Percentiles rank a stretch among this genome's conserved stretches.
Evolutionary conservation across 2,329 filamentous ascomycete species (phyloP).

Genomic region (Aspergillus cejpii): DNA sequence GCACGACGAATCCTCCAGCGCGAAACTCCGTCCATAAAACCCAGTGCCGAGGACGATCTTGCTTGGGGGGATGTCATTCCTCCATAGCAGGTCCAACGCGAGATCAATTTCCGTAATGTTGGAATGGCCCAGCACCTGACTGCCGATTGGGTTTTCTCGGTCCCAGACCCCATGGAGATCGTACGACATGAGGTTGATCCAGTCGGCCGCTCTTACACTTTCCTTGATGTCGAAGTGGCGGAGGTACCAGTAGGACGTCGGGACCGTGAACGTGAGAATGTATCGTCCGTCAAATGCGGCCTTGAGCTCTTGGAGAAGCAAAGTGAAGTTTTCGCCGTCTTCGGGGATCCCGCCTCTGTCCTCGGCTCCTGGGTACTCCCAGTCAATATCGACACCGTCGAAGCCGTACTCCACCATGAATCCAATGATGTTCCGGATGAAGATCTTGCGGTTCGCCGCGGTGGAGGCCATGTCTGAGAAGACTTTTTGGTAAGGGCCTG

Average conservation of each 20-base stretch:
- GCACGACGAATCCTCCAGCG: slow-evolving; percentile 4
- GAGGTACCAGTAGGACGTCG: slow-evolving; percentile 23
- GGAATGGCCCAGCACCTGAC: slow-evolving; percentile 17
- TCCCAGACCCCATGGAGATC: slow-evolving; percentile 24
- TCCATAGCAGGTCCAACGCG: slow-evolving; percentile 43
- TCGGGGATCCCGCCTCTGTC: background rate
- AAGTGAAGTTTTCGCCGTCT: no score
- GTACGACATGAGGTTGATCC: slow-evolving; percentile 22
- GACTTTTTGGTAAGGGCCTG: no score
- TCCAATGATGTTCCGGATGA: no score
- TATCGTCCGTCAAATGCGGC: no score
- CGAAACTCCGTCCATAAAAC: slow-evolving; percentile 37
- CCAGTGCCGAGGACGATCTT: slow-evolving; percentile 45
- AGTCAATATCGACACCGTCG: no score
- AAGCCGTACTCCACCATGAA: no score
- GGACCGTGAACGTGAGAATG: no score
- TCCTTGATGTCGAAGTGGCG: slow-evolving; percentile 25
- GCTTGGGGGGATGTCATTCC: slow-evolving; percentile 35
- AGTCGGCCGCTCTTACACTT: slow-evolving; percentile 10
- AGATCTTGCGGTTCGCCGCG: no score
- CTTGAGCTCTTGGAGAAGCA: no score
- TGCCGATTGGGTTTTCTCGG: slow-evolving; percentile 8
- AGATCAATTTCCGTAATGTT: slow-evolving; percentile 26
- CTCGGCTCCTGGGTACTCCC: no score
- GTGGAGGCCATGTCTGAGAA: no score